Evolutionary conservation across 2,329 filamentous ascomycete genomes (phyloP).

Genomic region (Ophiostoma novo-ulmi): DNA sequence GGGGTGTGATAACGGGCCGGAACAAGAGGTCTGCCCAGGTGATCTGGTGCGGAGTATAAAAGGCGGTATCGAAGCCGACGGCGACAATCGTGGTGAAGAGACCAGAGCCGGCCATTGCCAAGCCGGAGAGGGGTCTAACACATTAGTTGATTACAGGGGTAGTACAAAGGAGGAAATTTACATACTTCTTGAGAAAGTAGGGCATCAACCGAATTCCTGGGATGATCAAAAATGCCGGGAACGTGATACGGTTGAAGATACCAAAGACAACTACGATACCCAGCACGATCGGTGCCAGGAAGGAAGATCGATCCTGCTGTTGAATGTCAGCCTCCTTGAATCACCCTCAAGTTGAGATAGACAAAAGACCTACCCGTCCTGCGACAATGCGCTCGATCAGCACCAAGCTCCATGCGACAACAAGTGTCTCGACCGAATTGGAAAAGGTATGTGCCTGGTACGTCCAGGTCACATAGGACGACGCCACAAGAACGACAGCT

Average conservation of each 20-base stretch:
- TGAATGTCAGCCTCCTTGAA: not conserved
- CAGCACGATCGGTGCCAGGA: slow-evolving; percentile 70
- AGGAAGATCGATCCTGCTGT: slow-evolving; percentile 63
- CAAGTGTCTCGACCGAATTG: slow-evolving; percentile 90
- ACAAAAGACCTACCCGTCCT: slow-evolving; percentile 56
- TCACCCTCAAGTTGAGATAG: too few species aligned
- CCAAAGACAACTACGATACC: slow-evolving; percentile 80
- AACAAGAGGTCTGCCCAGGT: slow-evolving; percentile 59
- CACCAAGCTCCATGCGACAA: slow-evolving; percentile 89
- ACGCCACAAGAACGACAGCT: slow-evolving; percentile 80
- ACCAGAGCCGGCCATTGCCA: slow-evolving; percentile 60
- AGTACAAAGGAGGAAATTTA: too few species aligned
- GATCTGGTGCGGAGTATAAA: slow-evolving; percentile 63
- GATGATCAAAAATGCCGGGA: slow-evolving; percentile 85
- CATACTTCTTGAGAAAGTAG: slow-evolving; percentile 75
- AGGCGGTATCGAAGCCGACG: slow-evolving; percentile 76
- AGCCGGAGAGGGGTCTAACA: slow-evolving; percentile 53
- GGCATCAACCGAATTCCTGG: slow-evolving; percentile 78
- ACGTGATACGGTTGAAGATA: slow-evolving; percentile 94
- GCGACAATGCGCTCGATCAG: slow-evolving; percentile 80
- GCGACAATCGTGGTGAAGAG: slow-evolving; percentile 65
- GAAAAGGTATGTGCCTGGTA: slow-evolving; percentile 98
- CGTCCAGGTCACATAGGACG: slow-evolving; percentile 97
- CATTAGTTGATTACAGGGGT: not conserved
- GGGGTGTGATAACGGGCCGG: slow-evolving; percentile 65